A percentile compares a stretch with the other conserved stretches of the same genome.
Conservation (phyloP, 2,329 filamentous ascomycete species). For the Apiospora hydei region DNA sequence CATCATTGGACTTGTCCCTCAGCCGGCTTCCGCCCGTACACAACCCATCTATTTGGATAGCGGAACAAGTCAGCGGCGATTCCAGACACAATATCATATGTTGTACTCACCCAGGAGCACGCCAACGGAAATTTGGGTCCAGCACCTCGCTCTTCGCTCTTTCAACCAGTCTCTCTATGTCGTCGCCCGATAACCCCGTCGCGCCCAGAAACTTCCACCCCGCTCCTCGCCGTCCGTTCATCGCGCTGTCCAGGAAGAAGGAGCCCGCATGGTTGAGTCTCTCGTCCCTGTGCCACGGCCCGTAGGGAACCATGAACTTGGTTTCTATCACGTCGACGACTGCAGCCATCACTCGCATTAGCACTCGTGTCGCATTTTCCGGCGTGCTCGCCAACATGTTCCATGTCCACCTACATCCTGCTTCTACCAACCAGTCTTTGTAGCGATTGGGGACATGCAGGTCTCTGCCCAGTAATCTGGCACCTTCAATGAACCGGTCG, state of each 20-base stretch:
- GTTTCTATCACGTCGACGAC: constrained; percentile 23
- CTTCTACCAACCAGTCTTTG: background rate
- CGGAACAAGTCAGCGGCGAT: background rate
- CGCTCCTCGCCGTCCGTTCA: constrained; percentile 7
- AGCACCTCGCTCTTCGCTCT: background rate
- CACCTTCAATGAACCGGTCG: no score
- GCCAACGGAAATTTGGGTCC: background rate
- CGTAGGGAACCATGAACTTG: background rate
- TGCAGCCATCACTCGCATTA: background rate
- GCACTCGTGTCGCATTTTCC: background rate
- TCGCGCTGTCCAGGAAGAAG: constrained; percentile 1
- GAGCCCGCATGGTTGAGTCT: background rate
- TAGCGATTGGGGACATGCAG: no score
- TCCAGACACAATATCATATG: background rate
- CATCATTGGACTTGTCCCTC: background rate
- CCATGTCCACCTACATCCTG: constrained; percentile 9
- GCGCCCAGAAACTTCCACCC: constrained; percentile 12
- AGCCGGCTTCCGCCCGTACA: background rate
- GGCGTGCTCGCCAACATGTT: background rate
- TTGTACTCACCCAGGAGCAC: background rate
- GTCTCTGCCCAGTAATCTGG: no score
- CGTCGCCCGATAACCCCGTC: constrained; percentile 1
- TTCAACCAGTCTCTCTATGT: constrained; percentile 17
- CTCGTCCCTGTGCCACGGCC: constrained; percentile 13
- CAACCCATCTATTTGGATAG: background rate